Base-by-base conservation (phyloP, 495 filamentous ascomycete genomes). In the Penicillium silybi region DNA sequence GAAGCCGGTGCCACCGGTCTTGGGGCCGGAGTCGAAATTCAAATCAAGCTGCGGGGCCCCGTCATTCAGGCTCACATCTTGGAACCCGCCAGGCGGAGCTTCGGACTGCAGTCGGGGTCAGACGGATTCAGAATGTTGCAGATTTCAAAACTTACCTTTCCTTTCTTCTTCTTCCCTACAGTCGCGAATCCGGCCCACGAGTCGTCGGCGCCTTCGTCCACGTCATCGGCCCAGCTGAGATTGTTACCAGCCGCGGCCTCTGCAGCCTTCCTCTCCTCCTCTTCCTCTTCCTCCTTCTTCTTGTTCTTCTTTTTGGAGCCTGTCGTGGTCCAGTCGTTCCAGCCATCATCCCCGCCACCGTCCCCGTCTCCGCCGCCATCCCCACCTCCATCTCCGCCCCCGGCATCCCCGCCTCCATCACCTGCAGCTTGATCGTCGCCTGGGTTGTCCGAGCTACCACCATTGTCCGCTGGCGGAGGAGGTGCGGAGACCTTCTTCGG, bases 91-190 rank as follows among this genome's bases (percentile, higher is more conserved):
- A 16, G 59, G 48, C 0, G 71, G 58, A 15, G 58, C 50, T 19
- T 71, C 66, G 3, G 50, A 55, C 63, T 66, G 39, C n/a, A 35
- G 9, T n/a, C 41, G 19, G 55, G 25, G 56, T 41, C 6, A 45
- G 37, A 39, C 19, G 22, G 13, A 38, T 23, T 5, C 4, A 4
- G 18, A 41, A 40, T 18, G 18, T 40, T 18, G 6, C 4, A 19
- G 18, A 13, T 22, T 16, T 1, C 23, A 22, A 2, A 17, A 15
- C 66, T 32, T 68, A 77, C 76, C 65, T 78, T 78, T 48, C 58
- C 73, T 55, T 80, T 81, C 58, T 77, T 78, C 57, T 80, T 80
- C 49, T 74, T 76, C 7, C 62, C 61, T 3, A 60, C 58, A 17
- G 59, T 50, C 2, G 62, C 50, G 52, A 71, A 72, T 1, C 62